These are phyloP conservation scores for Arthrobotrys pseudoclavata DNA, from an alignment of 2,329 filamentous ascomycete genomes.

Conservation along the genomic window DNA sequence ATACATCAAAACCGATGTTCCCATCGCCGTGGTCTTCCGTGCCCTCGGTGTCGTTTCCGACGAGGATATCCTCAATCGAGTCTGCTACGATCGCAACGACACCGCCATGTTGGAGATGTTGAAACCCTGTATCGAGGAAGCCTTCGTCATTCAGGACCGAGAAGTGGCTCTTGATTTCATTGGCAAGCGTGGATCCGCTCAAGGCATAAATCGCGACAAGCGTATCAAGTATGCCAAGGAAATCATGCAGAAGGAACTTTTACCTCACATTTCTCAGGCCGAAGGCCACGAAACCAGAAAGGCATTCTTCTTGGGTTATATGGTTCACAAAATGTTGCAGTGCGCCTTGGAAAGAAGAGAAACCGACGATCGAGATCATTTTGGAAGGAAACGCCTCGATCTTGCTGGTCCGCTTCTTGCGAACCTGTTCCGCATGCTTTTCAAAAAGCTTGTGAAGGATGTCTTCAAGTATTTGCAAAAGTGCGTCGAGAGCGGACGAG, in stretches of 20 bases:
- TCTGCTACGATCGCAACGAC: slow-evolving; percentile 95
- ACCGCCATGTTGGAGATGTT: slow-evolving; percentile 98
- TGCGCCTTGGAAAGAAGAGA: slow-evolving; percentile 93
- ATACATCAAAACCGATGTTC: slow-evolving; percentile 93
- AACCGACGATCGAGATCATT: slow-evolving; percentile 97
- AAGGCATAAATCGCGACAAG: slow-evolving; percentile 83
- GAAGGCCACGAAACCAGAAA: slow-evolving; percentile 96
- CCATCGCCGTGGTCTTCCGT: slow-evolving; percentile 94
- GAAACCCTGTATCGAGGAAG: slow-evolving; percentile 96
- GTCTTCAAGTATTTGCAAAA: slow-evolving; percentile 91
- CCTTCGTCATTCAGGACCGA: slow-evolving; percentile 93
- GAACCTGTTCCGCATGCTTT: slow-evolving; percentile 94
- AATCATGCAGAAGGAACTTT: slow-evolving; percentile 94
- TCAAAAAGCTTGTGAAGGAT: slow-evolving; percentile 90
- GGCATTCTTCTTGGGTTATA: slow-evolving; percentile 98
- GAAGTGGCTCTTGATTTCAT: slow-evolving; percentile 96
- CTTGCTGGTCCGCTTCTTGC: slow-evolving; percentile 93
- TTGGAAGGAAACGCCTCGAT: slow-evolving; percentile 98
- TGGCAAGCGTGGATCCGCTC: slow-evolving; percentile 85
- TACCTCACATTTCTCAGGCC: slow-evolving; percentile 95
- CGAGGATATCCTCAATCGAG: slow-evolving; percentile 97
- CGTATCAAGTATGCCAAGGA: slow-evolving; percentile 93
- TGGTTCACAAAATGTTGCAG: slow-evolving; percentile 95
- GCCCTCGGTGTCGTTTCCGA: slow-evolving; percentile 96
- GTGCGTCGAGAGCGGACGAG: slow-evolving; percentile 87